Evolutionary conservation across 345 rosid genomes (phyloP).

Genomic region (Eucalyptus victrix): DNA sequence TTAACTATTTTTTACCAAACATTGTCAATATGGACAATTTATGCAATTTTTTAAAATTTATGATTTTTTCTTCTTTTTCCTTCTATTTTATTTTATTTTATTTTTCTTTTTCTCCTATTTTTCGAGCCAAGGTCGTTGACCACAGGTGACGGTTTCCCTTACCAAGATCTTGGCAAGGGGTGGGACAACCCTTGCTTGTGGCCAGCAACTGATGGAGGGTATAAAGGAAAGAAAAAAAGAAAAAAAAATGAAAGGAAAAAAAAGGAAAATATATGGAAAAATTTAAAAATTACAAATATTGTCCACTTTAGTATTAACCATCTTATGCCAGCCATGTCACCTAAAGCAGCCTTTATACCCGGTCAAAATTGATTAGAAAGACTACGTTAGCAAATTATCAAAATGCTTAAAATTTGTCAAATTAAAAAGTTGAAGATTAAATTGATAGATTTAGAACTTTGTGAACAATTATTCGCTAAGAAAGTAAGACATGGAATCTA

Average conservation of each 20-base stretch:
- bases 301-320: neutral
- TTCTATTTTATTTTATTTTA: neutral
- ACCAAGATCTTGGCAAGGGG: neutral
- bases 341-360: accelerated
- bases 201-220: neutral
- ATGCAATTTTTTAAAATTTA: neutral
- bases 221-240: neutral
- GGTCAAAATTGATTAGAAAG: neutral
- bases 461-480: neutral
- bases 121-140: accelerated
- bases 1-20: neutral
- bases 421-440: neutral
- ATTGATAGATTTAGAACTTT: neutral
- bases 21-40: neutral
- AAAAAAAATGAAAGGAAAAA: neutral
- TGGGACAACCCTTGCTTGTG: neutral
- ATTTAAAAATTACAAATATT: accelerated
- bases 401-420: too few relatives aligned
- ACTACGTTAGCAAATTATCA: neutral
- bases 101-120: neutral
- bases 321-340: neutral
- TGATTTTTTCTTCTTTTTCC: neutral
- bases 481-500: neutral
- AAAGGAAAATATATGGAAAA: neutral
- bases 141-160: accelerated